Base-by-base conservation (phyloP, 2,329 filamentous ascomycete species). In the Phaeosphaeria sp. region DNA sequence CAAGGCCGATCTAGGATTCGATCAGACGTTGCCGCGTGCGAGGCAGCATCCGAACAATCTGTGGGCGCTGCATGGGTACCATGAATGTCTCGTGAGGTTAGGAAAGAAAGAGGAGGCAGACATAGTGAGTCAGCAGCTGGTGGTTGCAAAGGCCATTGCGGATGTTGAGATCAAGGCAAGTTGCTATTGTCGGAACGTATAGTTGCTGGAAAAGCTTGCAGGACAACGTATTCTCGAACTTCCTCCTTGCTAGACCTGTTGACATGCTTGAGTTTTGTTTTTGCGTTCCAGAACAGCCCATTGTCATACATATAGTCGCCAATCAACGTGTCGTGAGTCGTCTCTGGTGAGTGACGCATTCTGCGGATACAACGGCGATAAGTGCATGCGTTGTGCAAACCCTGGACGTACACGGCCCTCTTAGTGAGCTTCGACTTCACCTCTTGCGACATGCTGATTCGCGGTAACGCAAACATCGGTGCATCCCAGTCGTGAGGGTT, bases 11-110 rank as follows among this genome's bases (percentile, higher is more conserved):
- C 65, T 81, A 15, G 79, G 78, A 0, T 70, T 80, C 15, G 75
- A 79, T 49, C 69, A 78, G n/a, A 84, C 82, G 0, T 73, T 92
- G 2, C 87, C 89, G 0, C 81, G 90, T 20, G 84, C 89, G 0
- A 79, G 86, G 50, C 85, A 85, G 60, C 90, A 92, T 73, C 88
- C 85, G 6, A 88, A 88, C 49, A 93, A 93, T 62, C 86, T 93
- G 0, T 93, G 90, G 90, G 84, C 89, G 4, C 73, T 93, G 59
- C 88, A 91, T 65, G 90, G 90, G 0, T 89, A 87, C 62, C 84
- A 91, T 62, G 90, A 93, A 75, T 91, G 90, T 68, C 71, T 92
- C 49, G 62, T 81, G 3, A 84, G 79, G 58, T 71, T 89, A 15
- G 86, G 84, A 0, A 76, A 81, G 15, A 66, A 54, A 1, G 77